These are phyloP conservation scores for Grigorovia humatica DNA, from an alignment of 805 yeast genomes.

Conservation along the genomic window DNA sequence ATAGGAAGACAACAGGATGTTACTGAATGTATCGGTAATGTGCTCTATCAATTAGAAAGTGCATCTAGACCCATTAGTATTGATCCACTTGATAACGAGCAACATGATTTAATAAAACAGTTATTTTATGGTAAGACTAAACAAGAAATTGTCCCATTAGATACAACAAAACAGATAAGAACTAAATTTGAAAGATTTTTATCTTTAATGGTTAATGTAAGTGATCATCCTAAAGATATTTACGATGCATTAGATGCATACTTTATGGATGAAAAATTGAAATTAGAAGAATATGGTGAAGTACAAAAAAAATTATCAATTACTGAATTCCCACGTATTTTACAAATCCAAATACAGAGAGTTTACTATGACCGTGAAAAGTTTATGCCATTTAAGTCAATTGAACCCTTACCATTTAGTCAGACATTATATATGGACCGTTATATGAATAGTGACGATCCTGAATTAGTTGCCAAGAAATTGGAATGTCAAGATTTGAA, in stretches of 20 bases:
- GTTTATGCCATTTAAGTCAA: conserved; percentile 69
- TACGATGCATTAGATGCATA: conserved; percentile 85
- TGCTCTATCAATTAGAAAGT: conserved; percentile 80
- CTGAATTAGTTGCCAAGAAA: conserved; percentile 40
- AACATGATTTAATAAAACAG: conserved; percentile 66
- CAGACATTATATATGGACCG: conserved; percentile 78
- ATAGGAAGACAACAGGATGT: conserved; percentile 94
- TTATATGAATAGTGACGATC: conserved; percentile 61
- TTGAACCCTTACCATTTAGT: conserved; percentile 71
- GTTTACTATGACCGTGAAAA: conserved; percentile 76
- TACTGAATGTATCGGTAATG: conserved; percentile 93
- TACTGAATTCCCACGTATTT: conserved; percentile 60
- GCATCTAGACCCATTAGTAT: conserved; percentile 59
- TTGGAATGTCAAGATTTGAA: conserved; percentile 53
- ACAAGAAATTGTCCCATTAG: conserved; percentile 56
- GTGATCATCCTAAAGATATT: conserved; percentile 78
- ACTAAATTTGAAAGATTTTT: conserved; percentile 64
- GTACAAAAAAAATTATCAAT: conserved; percentile 68
- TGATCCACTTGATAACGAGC: conserved; percentile 64
- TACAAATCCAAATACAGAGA: conserved; percentile 90
- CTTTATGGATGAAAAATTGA: conserved; percentile 58
- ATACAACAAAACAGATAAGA: conserved; percentile 30
- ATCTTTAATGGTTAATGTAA: conserved; percentile 73
- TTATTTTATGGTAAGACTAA: conserved; percentile 80
- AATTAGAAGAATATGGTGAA: conserved; percentile 56